These are phyloP conservation scores for Lathyrus tuberosus DNA, from an alignment of 306 rosid genomes.

Conservation along the genomic window DNA sequence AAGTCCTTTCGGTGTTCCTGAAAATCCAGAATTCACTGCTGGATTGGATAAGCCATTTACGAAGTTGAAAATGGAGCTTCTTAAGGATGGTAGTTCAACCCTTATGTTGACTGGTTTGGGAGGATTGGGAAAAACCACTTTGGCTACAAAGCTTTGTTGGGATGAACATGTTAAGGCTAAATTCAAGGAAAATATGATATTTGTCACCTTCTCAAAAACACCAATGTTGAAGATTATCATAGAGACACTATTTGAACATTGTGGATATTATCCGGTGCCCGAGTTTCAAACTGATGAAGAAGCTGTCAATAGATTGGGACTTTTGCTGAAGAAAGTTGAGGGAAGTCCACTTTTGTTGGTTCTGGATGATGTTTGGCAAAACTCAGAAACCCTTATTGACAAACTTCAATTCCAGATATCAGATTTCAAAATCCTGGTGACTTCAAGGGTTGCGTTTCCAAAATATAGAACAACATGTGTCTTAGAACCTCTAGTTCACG, in stretches of 20 bases:
- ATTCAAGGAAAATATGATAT: conserved; percentile 53
- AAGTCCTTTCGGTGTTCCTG: conserved; percentile 35
- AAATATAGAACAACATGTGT: conserved; percentile 23
- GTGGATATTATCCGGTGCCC: conserved; percentile 34
- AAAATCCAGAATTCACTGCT: conserved; percentile 34
- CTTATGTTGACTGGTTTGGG: conserved; percentile 51
- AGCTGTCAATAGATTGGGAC: conserved; percentile 12
- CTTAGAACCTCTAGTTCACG: conserved; percentile 44
- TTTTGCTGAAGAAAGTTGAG: conserved; percentile 31
- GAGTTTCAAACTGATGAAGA: conserved; percentile 40
- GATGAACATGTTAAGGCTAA: conserved; percentile 52
- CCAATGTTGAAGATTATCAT: conserved; percentile 50
- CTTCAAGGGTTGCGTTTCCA: conserved; percentile 56
- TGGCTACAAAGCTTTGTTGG: conserved; percentile 51
- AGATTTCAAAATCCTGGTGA: conserved; percentile 61
- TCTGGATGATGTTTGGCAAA: conserved; percentile 68
- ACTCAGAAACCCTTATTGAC: conserved; percentile 50
- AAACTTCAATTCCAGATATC: conserved; percentile 43
- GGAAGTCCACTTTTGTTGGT: conserved; percentile 49
- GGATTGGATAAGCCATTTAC: conserved; percentile 45
- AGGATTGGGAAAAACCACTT: conserved; percentile 63
- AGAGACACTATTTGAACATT: no score
- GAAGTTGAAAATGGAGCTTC: conserved; percentile 47
- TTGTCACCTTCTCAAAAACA: conserved; percentile 45
- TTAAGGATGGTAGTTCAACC: conserved; percentile 34